Conservation (phyloP, 352 stramenopile genomes). For the Pythium sp. region DNA sequence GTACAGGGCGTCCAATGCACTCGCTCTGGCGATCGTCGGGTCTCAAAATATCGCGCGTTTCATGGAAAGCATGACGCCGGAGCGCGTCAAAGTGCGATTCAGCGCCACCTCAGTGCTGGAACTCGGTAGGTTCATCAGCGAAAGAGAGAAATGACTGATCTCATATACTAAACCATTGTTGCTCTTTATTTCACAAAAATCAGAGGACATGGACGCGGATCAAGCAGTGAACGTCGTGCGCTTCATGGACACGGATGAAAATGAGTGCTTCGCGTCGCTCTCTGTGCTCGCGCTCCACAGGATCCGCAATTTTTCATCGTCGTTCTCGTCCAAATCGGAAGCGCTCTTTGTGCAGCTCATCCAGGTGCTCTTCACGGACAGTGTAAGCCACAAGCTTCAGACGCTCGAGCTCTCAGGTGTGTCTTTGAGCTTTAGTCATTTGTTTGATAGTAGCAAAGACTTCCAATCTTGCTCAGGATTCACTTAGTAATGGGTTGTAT, state of each 20-base stretch:
- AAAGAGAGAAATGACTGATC: no score
- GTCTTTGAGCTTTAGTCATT: no score
- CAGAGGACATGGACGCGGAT: constrained; percentile 17
- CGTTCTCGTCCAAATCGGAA: constrained; percentile 1
- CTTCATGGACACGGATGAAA: constrained; percentile 31
- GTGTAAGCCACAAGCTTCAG: constrained; percentile 33
- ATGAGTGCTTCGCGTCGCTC: constrained; percentile 39
- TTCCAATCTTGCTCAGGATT: no score
- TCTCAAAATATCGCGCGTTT: constrained; percentile 13
- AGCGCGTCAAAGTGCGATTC: constrained; percentile 28
- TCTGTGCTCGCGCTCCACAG: constrained; percentile 27
- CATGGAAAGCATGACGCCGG: constrained; percentile 19
- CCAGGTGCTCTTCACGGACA: constrained; percentile 54
- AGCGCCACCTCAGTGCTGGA: constrained; percentile 20
- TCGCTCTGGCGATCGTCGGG: constrained; percentile 27
- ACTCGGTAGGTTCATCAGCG: constrained; percentile 13
- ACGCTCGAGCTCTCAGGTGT: constrained; percentile 25
- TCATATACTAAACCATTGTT: not conserved
- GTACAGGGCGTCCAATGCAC: constrained; percentile 24
- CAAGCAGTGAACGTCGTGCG: constrained; percentile 30
- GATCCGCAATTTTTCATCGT: constrained; percentile 23
- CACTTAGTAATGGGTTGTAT: not conserved
- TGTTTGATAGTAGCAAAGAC: no score
- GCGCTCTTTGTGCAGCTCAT: constrained; percentile 41
- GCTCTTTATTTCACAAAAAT: not conserved